phyloP scores from a whole-genome alignment of 1,284 basidiomycete genomes.

The Cutaneotrichosporon mucoides region DNA sequence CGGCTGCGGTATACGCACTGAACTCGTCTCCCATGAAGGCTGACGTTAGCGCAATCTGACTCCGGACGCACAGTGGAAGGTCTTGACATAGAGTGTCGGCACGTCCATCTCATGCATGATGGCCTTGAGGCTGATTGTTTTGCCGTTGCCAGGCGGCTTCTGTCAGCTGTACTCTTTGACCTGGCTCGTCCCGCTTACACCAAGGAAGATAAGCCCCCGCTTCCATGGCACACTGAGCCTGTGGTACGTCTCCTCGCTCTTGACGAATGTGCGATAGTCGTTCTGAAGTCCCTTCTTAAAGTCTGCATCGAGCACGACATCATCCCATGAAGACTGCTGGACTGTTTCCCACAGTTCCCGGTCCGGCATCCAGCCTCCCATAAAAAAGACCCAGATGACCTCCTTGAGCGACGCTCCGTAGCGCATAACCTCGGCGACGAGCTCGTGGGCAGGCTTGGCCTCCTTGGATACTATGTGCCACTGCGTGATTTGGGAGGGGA shows the following conservation, averaged over 20 bases:
- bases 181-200: constrained; percentile 4
- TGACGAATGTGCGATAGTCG: constrained; percentile 72
- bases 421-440: constrained; percentile 57
- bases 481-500: constrained; percentile 18
- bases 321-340: constrained; percentile 55
- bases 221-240: constrained; percentile 75
- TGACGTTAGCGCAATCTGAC: background rate
- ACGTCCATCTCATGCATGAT: constrained; percentile 47
- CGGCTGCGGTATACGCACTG: background rate
- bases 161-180: background rate
- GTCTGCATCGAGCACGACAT: constrained; percentile 65
- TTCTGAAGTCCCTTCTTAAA: constrained; percentile 65
- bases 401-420: constrained; percentile 55
- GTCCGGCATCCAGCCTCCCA: constrained; percentile 64
- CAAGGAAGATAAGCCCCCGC: constrained; percentile 49
- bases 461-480: constrained; percentile 45
- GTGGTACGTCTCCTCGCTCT: constrained; percentile 65
- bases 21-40: background rate
- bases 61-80: constrained; percentile 42
- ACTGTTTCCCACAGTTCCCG: constrained; percentile 62
- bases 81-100: constrained; percentile 69
- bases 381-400: constrained; percentile 71
- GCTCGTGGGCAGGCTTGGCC: constrained; percentile 54
- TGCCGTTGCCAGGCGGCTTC: constrained; percentile 63
- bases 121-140: constrained; percentile 72